Percentiles rank a stretch among this genome's conserved stretches.
These are phyloP conservation scores for Fusarium sp. DNA, from an alignment of 2,329 filamentous ascomycete species.

Conservation along the genomic window DNA sequence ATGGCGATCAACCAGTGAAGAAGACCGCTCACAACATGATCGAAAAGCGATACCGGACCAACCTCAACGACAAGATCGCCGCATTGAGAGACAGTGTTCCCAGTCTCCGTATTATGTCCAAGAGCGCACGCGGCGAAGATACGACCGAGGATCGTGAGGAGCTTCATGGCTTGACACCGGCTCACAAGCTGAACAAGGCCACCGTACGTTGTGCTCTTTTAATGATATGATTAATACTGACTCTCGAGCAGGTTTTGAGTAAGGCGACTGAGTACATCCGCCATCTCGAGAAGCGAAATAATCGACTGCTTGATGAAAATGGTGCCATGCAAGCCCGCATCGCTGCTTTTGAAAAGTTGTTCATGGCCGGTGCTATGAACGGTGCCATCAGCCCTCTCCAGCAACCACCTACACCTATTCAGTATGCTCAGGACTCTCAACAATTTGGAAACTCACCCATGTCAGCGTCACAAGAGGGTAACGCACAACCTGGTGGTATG, in stretches of 20 bases:
- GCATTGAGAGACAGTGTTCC: slow-evolving; percentile 92
- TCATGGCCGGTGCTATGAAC: slow-evolving; percentile 80
- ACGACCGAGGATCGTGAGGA: slow-evolving; percentile 82
- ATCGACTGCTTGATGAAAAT: slow-evolving; percentile 84
- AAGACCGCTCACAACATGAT: slow-evolving; percentile 99
- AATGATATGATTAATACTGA: slow-evolving; percentile 14
- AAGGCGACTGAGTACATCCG: slow-evolving; percentile 97
- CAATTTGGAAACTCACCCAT: slow-evolving; percentile 63
- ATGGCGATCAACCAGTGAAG: slow-evolving; percentile 72
- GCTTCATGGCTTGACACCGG: slow-evolving; percentile 78
- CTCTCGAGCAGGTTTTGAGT: slow-evolving; percentile 73
- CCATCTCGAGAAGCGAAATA: slow-evolving; percentile 92
- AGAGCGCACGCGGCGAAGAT: slow-evolving; percentile 76
- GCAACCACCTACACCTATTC: slow-evolving; percentile 66
- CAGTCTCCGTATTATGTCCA: slow-evolving; percentile 85
- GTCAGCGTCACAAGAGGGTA: slow-evolving; percentile 54
- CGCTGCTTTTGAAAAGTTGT: slow-evolving; percentile 80
- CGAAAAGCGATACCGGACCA: slow-evolving; percentile 95
- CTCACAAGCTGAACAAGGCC: slow-evolving; percentile 97
- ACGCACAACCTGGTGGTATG: slow-evolving; percentile 66
- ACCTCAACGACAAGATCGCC: slow-evolving; percentile 96
- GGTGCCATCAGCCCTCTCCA: slow-evolving; percentile 67
- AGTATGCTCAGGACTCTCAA: slow-evolving; percentile 59
- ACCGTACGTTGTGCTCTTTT: slow-evolving; percentile 65
- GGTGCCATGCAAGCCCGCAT: slow-evolving; percentile 81